phyloP scores from a whole-genome alignment of 2,329 filamentous ascomycete species.

The Neonectria coccinea region DNA sequence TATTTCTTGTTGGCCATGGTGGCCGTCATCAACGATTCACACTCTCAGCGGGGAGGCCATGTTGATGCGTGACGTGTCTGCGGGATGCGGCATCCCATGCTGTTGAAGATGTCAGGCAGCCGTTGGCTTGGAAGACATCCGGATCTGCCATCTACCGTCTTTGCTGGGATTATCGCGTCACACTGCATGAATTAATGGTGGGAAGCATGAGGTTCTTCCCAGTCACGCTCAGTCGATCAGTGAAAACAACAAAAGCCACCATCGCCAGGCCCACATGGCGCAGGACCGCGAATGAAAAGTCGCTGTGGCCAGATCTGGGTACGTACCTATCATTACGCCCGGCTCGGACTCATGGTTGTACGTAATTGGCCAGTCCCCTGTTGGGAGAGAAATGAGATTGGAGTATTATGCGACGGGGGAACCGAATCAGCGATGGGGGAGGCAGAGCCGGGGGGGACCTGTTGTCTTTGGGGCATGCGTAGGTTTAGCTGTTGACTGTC shows the following conservation, averaged over 20 bases:
- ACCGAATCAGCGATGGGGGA: not conserved
- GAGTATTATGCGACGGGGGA: conserved; percentile 33
- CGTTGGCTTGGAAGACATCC: conserved; percentile 27
- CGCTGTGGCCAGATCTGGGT: not conserved
- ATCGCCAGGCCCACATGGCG: conserved; percentile 6
- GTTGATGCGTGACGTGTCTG: conserved; percentile 35
- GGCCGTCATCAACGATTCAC: too few relatives aligned
- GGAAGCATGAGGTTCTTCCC: conserved; percentile 19
- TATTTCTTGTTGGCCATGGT: too few relatives aligned
- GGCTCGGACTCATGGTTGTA: conserved; percentile 28
- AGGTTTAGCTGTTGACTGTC: not conserved
- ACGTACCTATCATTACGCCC: conserved; percentile 10
- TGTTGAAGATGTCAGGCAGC: conserved; percentile 10
- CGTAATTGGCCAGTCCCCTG: conserved; percentile 25
- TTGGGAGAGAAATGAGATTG: conserved; percentile 41
- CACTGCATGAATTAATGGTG: not conserved
- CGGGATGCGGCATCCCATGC: conserved; percentile 19
- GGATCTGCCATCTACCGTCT: not conserved
- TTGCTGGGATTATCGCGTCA: not conserved
- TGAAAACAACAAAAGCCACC: conserved; percentile 13
- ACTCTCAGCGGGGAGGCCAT: not conserved
- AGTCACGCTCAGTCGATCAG: conserved; percentile 35
- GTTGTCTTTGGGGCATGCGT: conserved; percentile 1
- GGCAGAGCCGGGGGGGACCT: not conserved
- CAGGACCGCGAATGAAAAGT: conserved; percentile 1